Base-by-base conservation (phyloP, 2,329 filamentous ascomycete genomes). In the Xylaria sp. region DNA sequence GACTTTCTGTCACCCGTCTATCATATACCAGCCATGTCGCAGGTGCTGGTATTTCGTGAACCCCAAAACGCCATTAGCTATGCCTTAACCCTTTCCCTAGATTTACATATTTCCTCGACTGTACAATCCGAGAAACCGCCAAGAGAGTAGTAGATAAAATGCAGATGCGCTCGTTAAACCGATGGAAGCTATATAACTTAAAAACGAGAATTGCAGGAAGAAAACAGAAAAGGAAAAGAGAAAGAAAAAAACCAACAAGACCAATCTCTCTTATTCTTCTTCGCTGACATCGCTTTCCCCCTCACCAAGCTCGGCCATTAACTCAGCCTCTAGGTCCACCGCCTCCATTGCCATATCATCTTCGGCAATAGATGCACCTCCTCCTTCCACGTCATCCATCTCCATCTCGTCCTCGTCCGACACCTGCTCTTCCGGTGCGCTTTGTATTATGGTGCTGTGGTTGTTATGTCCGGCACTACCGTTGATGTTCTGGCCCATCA, bases 261-360 rank as follows among this genome's bases (percentile, higher is more conserved):
- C 36, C n/a, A 67, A 61, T 32, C 30, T 34, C 36, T 42, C 36
- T 55, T 70, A 78, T 58, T 78, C 78, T 65, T 78, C 77, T 62
- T 78, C 77, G 48, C 76, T 78, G 27, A 78, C 76, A 56, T 79
- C 76, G 54, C 77, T 78, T 65, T 79, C 77, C 34, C 71, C 71
- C 19, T 72, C 68, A 19, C 69, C 72, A 8, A 78, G 62, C 58
- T 76, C 76, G 12, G 73, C 77, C 65, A 75, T 73, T 24, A 78
- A 61, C 54, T 72, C 72, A 32, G 74, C 77, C 59, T 78, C 77
- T 9, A 79, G 72, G 55, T 78, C 77, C 17, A 71, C 69, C n/a
- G 68, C 74, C 32, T 78, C 77, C 17, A 71, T 69, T 19, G 68
- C 74, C 32, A 74, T 70, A n/a, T 72, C 75, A 59, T 77, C 78